These are phyloP conservation scores for Microsporum canis DNA, from an alignment of 2,329 filamentous ascomycete genomes.

Conservation along the genomic window DNA sequence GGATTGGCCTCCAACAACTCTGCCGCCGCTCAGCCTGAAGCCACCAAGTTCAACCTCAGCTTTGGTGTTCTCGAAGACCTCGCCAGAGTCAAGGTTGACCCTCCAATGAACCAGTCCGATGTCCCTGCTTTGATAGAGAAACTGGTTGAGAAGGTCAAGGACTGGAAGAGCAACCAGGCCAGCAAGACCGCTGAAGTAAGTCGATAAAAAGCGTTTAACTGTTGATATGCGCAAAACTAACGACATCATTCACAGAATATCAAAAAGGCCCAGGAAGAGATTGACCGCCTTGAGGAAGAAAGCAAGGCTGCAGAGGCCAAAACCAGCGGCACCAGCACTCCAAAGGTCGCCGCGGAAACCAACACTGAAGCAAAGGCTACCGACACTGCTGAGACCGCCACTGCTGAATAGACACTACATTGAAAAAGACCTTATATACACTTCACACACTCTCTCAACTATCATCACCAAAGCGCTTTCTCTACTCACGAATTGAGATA, in stretches of 20 bases:
- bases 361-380: slow-evolving; percentile 37
- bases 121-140: slow-evolving; percentile 72
- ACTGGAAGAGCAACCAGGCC: slow-evolving; percentile 86
- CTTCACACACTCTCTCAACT: not conserved
- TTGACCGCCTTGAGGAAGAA: slow-evolving; percentile 70
- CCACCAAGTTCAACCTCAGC: slow-evolving; percentile 67
- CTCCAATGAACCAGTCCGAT: slow-evolving; percentile 75
- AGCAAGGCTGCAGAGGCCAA: slow-evolving; percentile 41
- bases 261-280: slow-evolving; percentile 90
- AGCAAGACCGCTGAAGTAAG: slow-evolving; percentile 81
- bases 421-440: not conserved
- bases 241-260: slow-evolving; percentile 59
- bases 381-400: not conserved
- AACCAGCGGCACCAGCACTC: slow-evolving; percentile 37
- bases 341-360: slow-evolving; percentile 33
- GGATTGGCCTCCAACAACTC: slow-evolving; percentile 35
- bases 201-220: not conserved
- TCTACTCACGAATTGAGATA: not conserved
- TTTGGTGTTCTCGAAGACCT: slow-evolving; percentile 89
- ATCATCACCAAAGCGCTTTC: not conserved
- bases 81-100: slow-evolving; percentile 68
- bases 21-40: slow-evolving; percentile 38
- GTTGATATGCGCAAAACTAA: slow-evolving; percentile 5
- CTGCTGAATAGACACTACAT: not conserved
- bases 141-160: slow-evolving; percentile 77